These are phyloP conservation scores for Neonothopanus nambi DNA, from an alignment of 1,284 basidiomycete species.

Conservation along the genomic window DNA sequence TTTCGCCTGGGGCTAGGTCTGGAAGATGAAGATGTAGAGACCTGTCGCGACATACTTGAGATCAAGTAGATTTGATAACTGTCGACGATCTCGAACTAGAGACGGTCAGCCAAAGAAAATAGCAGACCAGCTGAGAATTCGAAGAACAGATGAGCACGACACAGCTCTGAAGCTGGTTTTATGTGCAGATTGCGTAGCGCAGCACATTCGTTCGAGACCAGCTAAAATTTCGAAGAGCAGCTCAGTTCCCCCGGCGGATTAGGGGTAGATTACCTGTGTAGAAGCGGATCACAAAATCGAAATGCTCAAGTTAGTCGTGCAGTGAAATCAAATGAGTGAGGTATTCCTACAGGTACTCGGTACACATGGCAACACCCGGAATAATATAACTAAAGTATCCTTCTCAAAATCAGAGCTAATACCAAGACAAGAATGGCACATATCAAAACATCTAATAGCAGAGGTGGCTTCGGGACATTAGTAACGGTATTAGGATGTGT, in stretches of 20 bases:
- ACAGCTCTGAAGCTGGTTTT: too few species aligned
- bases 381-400: conserved; percentile 47
- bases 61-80: not conserved
- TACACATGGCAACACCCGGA: not conserved
- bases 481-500: not conserved
- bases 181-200: too few species aligned
- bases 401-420: conserved; percentile 60
- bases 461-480: conserved; percentile 39
- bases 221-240: too few species aligned
- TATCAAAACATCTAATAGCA: conserved; percentile 67
- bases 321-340: not conserved
- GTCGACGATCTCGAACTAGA: too few species aligned
- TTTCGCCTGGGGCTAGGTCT: too few species aligned
- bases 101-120: too few species aligned
- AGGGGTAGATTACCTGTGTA: too few species aligned
- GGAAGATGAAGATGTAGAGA: not conserved
- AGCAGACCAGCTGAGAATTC: too few species aligned
- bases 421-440: conserved; percentile 65
- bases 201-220: too few species aligned
- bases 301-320: not conserved
- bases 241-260: too few species aligned
- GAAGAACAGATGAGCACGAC: too few species aligned
- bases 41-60: not conserved
- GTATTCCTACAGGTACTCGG: conserved; percentile 6
- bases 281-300: not conserved